Conservation (phyloP, 768 basidiomycete species). For the Suillus subluteus region DNA sequence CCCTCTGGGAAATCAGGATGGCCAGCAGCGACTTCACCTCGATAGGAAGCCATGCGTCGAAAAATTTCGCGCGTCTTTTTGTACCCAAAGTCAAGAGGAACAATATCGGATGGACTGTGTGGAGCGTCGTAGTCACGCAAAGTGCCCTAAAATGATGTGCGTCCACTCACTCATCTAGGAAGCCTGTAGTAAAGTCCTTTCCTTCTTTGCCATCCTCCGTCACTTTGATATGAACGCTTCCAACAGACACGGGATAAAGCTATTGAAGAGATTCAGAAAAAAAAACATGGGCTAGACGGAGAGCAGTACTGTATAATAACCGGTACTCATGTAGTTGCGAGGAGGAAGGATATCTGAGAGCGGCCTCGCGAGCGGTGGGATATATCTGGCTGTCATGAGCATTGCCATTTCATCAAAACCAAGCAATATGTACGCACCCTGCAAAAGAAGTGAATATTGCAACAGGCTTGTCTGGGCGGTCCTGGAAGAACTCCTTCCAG, state of each 20-base stretch:
- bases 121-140: not conserved
- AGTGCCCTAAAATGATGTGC: not conserved
- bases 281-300: not conserved
- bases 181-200: slow-evolving; percentile 49
- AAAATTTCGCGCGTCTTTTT: slow-evolving; percentile 31
- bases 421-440: slow-evolving; percentile 33
- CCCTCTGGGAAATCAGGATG: slow-evolving; percentile 29
- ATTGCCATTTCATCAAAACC: not conserved
- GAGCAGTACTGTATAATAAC: slow-evolving; percentile 36
- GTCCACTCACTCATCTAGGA: slow-evolving; percentile 44
- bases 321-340: slow-evolving; percentile 19
- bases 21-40: slow-evolving; percentile 36
- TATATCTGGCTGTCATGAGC: not conserved
- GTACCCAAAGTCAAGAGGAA: slow-evolving; percentile 30
- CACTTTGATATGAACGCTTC: slow-evolving; percentile 51
- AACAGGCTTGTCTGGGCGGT: slow-evolving; percentile 59
- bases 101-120: slow-evolving; percentile 30
- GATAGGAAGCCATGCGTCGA: slow-evolving; percentile 46
- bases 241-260: slow-evolving; percentile 49
- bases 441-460: slow-evolving; percentile 46
- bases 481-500: slow-evolving; percentile 55
- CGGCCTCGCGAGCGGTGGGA: not conserved
- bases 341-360: slow-evolving; percentile 3
- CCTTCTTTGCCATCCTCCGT: slow-evolving; percentile 43
- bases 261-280: slow-evolving; percentile 6